A percentile compares a stretch with the other conserved stretches of the same genome.
Evolutionary conservation across 2,329 filamentous ascomycete genomes (phyloP).

Genomic region (Zasmidium citrigriseum): DNA sequence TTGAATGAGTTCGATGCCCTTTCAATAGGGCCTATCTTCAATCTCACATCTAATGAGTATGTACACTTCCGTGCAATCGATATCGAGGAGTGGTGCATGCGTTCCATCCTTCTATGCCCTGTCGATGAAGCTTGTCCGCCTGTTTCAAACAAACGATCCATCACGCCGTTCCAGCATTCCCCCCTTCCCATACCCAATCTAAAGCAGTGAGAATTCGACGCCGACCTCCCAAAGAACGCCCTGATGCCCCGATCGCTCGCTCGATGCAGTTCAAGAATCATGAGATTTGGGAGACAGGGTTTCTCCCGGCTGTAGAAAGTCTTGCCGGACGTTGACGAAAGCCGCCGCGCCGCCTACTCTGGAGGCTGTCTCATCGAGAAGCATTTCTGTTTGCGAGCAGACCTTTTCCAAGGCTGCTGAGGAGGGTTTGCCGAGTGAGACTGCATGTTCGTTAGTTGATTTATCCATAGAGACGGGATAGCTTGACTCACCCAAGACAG

Average conservation of each 20-base stretch:
- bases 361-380: constrained; percentile 79
- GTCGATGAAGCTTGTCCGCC: too few relatives aligned
- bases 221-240: too few relatives aligned
- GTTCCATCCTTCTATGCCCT: too few relatives aligned
- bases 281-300: not conserved
- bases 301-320: constrained; percentile 35
- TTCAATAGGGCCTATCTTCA: too few relatives aligned
- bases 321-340: constrained; percentile 71
- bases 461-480: not conserved
- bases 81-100: too few relatives aligned
- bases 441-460: constrained; percentile 51
- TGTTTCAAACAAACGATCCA: too few relatives aligned
- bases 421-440: constrained; percentile 86
- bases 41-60: too few relatives aligned
- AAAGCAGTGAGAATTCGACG: too few relatives aligned
- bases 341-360: constrained; percentile 58
- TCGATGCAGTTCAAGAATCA: not conserved
- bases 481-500: constrained; percentile 73
- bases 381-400: constrained; percentile 80
- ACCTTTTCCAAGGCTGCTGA: constrained; percentile 81
- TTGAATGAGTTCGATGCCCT: too few relatives aligned
- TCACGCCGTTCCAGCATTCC: too few relatives aligned
- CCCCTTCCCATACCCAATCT: too few relatives aligned
- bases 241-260: not conserved
- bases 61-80: too few relatives aligned